These are phyloP conservation scores for Aspergillus tubingensis DNA, from an alignment of 2,329 filamentous ascomycete genomes.

Conservation along the genomic window DNA sequence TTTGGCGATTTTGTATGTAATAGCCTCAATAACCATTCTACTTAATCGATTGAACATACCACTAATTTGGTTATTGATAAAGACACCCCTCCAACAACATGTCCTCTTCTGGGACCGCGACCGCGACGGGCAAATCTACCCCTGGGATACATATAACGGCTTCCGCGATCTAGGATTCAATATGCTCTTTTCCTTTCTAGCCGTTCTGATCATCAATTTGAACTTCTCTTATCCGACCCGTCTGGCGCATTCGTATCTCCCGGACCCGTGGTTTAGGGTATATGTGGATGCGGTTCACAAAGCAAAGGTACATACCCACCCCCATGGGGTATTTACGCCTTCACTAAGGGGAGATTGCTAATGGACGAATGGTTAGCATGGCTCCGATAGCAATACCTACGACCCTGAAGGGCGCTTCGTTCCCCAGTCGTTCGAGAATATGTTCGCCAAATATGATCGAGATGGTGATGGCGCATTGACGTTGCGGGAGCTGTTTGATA, in stretches of 20 bases:
- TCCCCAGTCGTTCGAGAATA: constrained; percentile 51
- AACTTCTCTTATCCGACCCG: constrained; percentile 52
- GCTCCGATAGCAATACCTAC: constrained; percentile 42
- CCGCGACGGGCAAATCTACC: constrained; percentile 44
- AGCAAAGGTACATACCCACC: constrained; percentile 35
- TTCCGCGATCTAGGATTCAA: constrained; percentile 47
- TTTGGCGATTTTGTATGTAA: constrained; percentile 10
- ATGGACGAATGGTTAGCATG: neutral
- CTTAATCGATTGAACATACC: neutral
- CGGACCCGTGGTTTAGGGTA: constrained; percentile 43
- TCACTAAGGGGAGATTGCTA: neutral
- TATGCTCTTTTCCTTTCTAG: constrained; percentile 42
- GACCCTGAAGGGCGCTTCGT: constrained; percentile 50
- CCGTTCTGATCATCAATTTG: constrained; percentile 42
- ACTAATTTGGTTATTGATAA: neutral
- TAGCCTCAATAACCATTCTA: too few relatives aligned
- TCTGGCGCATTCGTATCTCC: constrained; percentile 37
- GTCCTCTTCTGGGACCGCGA: constrained; percentile 48
- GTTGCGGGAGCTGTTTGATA: constrained; percentile 39
- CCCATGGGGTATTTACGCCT: too few relatives aligned
- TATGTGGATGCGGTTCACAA: constrained; percentile 45
- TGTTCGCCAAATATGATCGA: constrained; percentile 50
- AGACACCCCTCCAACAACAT: constrained; percentile 45
- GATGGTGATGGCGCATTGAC: constrained; percentile 43
- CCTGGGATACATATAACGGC: constrained; percentile 43